Percentiles rank a stretch among this genome's conserved stretches.
These are phyloP conservation scores for Kluyveromyces lactis DNA, from an alignment of 805 yeast genomes.

Conservation along the genomic window DNA sequence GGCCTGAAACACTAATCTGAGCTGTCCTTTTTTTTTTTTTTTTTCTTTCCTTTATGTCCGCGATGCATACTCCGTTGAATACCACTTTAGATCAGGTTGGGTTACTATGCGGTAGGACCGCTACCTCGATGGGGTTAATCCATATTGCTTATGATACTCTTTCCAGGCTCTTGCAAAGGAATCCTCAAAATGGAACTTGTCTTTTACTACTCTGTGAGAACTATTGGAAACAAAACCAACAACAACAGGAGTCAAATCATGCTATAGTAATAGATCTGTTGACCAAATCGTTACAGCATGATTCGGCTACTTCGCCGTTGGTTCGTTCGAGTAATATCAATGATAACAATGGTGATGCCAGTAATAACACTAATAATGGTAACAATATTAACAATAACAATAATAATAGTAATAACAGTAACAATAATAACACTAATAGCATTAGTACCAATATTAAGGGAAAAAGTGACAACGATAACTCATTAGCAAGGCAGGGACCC, in stretches of 20 bases:
- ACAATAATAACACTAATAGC: too few relatives aligned
- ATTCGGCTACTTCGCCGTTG: background rate
- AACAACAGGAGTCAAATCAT: slow-evolving; percentile 4
- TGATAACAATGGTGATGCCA: background rate
- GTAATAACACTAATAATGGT: background rate
- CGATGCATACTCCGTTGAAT: background rate
- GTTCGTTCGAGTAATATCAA: background rate
- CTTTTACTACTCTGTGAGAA: slow-evolving; percentile 2
- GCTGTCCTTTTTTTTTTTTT: too few relatives aligned
- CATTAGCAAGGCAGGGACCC: background rate
- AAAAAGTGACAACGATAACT: background rate
- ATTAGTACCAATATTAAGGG: background rate
- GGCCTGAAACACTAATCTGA: too few relatives aligned
- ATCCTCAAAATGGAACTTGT: slow-evolving; percentile 3
- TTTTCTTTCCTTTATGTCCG: too few relatives aligned
- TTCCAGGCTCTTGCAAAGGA: slow-evolving; percentile 1
- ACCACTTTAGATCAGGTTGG: slow-evolving; percentile 3
- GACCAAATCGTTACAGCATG: slow-evolving; percentile 4
- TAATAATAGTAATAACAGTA: background rate
- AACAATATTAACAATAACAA: background rate
- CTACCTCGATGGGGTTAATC: slow-evolving; percentile 4
- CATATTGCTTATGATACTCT: slow-evolving; percentile 2
- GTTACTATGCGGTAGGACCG: slow-evolving; percentile 3
- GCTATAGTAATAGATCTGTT: slow-evolving; percentile 4
- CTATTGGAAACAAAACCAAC: slow-evolving; percentile 3